Base-by-base conservation (phyloP, 2,329 filamentous ascomycete genomes). In the Thyridium curvatum region DNA sequence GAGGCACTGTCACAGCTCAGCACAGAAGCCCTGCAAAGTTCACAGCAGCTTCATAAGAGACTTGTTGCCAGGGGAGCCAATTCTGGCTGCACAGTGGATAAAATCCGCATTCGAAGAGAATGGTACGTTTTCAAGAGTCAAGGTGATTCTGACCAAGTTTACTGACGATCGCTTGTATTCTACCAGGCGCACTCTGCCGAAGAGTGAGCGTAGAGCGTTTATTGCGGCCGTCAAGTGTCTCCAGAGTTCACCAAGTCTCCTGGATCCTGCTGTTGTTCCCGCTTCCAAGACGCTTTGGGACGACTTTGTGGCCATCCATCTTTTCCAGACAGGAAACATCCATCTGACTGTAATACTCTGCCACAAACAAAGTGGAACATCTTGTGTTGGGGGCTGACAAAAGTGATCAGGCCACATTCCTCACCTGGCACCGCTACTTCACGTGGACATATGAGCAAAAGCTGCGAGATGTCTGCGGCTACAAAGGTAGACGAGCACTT, bases 391-490 rank as follows among this genome's bases (percentile, higher is more conserved):
- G 17, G 12, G n/a, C 37, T 38, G 14, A 33, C 30, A 30, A 7
- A 7, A 7, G 13, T n/a, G 4, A 2, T 6, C 13, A 55, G 54
- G 58, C 54, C 1, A 59, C 56, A 37, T 64, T 64, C 46, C 55
- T 63, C 15, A 50, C 56, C 21, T 64, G 59, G 51, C 60, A 64
- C 41, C 52, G 60, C 32, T 53, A 58, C 41, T 64, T 55, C 48
- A 51, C 59, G 43, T 56, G 49, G 49, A 50, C 49, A 7, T 64
- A 58, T 40, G 58, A 64, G 40, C 47, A 58, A 36, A 55, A 56
- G 32, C 54, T 63, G 8, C 51, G 53, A 18, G 47, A 54, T 6
- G 41, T 54, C 34, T 64, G 61, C 40, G 60, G 59, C 3, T 64
- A 60, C 41, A 53, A 46, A 8, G 59, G 59, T 17, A 36, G 49